Conservation (phyloP, 202 grass and related monocot species). For the Brachypodium distachyon region DNA sequence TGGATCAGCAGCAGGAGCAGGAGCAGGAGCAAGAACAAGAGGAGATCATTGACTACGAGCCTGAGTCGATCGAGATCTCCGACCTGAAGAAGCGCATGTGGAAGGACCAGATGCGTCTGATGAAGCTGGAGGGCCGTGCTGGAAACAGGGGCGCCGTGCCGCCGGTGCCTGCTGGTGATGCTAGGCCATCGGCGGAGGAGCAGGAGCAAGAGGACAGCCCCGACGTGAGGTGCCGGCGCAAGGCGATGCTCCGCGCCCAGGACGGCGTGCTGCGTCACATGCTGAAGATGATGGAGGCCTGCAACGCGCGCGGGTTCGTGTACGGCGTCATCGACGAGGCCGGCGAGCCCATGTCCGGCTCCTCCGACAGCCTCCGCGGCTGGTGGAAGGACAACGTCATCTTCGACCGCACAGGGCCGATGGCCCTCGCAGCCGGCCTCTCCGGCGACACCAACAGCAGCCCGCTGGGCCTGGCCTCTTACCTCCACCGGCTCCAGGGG, state of each 20-base stretch:
- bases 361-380: conserved; percentile 56
- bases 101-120: conserved; percentile 67
- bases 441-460: background rate
- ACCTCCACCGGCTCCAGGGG: conserved; percentile 36
- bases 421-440: background rate
- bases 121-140: conserved; percentile 38
- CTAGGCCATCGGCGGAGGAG: background rate
- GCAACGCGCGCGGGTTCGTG: conserved; percentile 70
- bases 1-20: background rate
- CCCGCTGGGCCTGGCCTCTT: background rate
- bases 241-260: conserved; percentile 60
- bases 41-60: conserved; percentile 2
- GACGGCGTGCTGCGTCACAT: conserved; percentile 66
- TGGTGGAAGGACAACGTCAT: conserved; percentile 75
- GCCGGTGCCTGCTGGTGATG: background rate
- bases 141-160: background rate
- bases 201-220: background rate
- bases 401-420: conserved; percentile 50
- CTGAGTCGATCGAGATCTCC: conserved; percentile 30
- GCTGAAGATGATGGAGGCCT: conserved; percentile 75
- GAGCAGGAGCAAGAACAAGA: conserved; percentile 5
- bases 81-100: conserved; percentile 63
- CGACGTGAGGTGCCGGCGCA: conserved; percentile 34
- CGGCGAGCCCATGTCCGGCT: conserved; percentile 56
- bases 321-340: conserved; percentile 63